phyloP scores from a whole-genome alignment of 225 moss, liverwort and hornwort species.

The Ulota crispa region DNA sequence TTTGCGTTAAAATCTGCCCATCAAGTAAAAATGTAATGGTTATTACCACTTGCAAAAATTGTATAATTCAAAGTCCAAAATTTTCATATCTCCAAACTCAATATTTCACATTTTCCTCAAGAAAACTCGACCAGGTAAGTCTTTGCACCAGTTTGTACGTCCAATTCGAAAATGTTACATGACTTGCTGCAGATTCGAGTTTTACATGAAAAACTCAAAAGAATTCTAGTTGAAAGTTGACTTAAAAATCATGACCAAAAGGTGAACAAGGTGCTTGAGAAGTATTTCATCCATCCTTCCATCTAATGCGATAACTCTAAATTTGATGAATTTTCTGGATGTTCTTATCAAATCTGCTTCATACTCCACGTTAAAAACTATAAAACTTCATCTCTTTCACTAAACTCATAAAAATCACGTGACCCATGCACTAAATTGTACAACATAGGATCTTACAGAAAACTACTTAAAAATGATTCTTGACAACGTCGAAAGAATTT shows the following conservation, averaged over 20 bases:
- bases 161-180: background rate
- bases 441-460: background rate
- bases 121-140: background rate
- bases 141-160: background rate
- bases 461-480: too few species aligned
- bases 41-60: background rate
- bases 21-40: background rate
- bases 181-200: too few species aligned
- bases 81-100: background rate
- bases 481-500: too few species aligned
- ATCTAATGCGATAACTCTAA: background rate
- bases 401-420: background rate
- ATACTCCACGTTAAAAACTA: background rate
- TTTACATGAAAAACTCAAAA: background rate
- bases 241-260: background rate
- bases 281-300: background rate
- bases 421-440: background rate
- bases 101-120: background rate
- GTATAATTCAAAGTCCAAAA: too few species aligned
- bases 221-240: background rate
- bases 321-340: background rate
- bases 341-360: background rate
- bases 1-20: constrained; percentile 31
- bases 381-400: background rate
- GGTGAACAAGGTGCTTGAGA: background rate